These are phyloP conservation scores for Themeda triandra DNA, from an alignment of 176 grass and related monocot genomes.

Conservation along the genomic window DNA sequence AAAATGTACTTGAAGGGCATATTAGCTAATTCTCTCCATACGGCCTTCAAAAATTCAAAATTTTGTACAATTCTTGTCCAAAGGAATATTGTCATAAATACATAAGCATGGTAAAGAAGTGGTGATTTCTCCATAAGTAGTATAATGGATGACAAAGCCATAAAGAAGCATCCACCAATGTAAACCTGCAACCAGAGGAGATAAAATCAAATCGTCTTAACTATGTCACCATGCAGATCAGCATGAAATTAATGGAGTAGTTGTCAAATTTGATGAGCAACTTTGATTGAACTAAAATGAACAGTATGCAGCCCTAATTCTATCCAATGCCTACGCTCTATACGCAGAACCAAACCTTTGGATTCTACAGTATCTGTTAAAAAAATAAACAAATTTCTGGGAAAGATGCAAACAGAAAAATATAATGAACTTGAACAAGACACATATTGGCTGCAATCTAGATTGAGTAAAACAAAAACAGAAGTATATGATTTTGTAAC, in stretches of 20 bases:
- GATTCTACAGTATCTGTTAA: background rate
- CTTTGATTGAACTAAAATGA: slow-evolving; percentile 2
- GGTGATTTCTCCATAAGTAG: slow-evolving; percentile 85
- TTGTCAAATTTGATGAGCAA: slow-evolving; percentile 11
- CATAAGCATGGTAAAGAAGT: slow-evolving; percentile 84
- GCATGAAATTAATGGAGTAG: slow-evolving; percentile 1
- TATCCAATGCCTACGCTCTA: background rate
- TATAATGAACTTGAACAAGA: background rate
- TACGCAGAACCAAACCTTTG: background rate
- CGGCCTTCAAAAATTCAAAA: slow-evolving; percentile 55
- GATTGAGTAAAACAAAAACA: slow-evolving; percentile 24
- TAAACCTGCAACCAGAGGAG: slow-evolving; percentile 65
- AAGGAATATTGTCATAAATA: slow-evolving; percentile 86
- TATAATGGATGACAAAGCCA: slow-evolving; percentile 64
- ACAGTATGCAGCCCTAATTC: background rate
- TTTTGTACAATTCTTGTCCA: slow-evolving; percentile 83
- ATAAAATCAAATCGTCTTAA: slow-evolving; percentile 22
- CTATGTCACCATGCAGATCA: slow-evolving; percentile 6
- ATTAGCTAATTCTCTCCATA: slow-evolving; percentile 65
- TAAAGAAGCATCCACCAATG: slow-evolving; percentile 64
- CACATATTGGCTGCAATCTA: background rate
- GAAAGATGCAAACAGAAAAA: background rate
- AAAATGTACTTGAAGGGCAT: slow-evolving; percentile 53
- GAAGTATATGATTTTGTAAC: background rate
- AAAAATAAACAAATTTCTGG: background rate